Base-by-base conservation (phyloP, 345 rosid species). In the Crucihimalaya himalaica region DNA sequence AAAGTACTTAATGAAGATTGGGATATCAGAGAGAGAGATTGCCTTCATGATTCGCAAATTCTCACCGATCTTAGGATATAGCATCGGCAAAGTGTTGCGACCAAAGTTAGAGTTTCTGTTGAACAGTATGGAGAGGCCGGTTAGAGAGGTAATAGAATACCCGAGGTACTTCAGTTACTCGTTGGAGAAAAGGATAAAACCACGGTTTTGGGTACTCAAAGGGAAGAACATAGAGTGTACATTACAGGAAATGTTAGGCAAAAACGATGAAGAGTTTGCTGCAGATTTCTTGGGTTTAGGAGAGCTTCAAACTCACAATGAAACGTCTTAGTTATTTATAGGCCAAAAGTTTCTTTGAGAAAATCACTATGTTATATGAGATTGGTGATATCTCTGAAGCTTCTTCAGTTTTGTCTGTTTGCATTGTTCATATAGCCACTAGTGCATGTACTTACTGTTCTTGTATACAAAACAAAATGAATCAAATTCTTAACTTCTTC, bases 111-210 rank as follows among this genome's bases (percentile, higher is more conserved):
- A 87, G 32, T 89, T 94, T 76, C 84, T 91, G 8, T 57, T 84
- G 74, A 80, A 86, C 39, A 81, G 80, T 8, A 89, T 94, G 96
- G 82, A 79, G 71, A 91, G 75, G 71, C 84, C 92, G 0, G 77
- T 89, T 46, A 77, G 52, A 70, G 96, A 89, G 4, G 77, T 87
- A 13, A 86, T 88, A 57, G 90, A 79, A 10, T 91, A 91, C 57
- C 98, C 98, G 0, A 80, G 98, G 73, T 94, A 84, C 68, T 94
- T 94, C 47, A 94, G 98, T 73, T 89, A 88, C 70, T 91, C 96
- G 8, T 52, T 94, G 69, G 98, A 94, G 74, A 85, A 86, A 87
- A 91, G 81, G 81, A 94, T 94, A 79, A 89, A 84, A 66, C 97
- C 97, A 55, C 76, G 98, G 77, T 89, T 79, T 78, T 84, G 87